Percentiles rank a stretch among this genome's conserved stretches.
These are phyloP conservation scores for Solioccasus polychromus DNA, from an alignment of 768 basidiomycete genomes.

Conservation along the genomic window DNA sequence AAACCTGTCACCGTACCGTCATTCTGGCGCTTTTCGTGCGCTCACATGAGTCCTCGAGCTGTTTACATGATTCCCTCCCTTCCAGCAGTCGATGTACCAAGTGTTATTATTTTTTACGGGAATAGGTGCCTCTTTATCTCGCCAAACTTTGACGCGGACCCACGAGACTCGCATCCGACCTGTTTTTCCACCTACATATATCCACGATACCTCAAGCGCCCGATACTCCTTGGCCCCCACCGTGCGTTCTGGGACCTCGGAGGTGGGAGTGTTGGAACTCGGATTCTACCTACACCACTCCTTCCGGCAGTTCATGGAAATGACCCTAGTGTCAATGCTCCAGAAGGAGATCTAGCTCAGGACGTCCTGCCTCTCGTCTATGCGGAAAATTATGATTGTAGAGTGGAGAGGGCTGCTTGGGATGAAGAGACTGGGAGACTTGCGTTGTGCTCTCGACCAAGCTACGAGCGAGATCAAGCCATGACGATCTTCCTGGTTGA, in stretches of 20 bases:
- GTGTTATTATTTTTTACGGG: slow-evolving; percentile 7
- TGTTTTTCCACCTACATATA: slow-evolving; percentile 10
- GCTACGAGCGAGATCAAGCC: not conserved
- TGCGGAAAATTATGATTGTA: not conserved
- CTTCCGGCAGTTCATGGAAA: slow-evolving; percentile 2
- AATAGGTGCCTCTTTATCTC: slow-evolving; percentile 8
- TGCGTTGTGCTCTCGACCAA: slow-evolving; percentile 1
- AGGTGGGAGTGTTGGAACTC: slow-evolving; percentile 2
- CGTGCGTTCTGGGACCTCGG: slow-evolving; percentile 16
- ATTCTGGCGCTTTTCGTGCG: slow-evolving; percentile 11
- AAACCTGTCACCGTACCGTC: not conserved
- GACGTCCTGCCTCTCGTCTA: not conserved
- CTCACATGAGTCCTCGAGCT: slow-evolving; percentile 5
- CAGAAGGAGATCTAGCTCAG: slow-evolving; percentile 2
- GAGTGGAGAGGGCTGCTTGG: slow-evolving; percentile 9
- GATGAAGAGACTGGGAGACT: slow-evolving; percentile 14
- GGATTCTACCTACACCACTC: slow-evolving; percentile 2
- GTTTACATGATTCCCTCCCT: slow-evolving; percentile 11
- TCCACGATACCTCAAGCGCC: slow-evolving; percentile 3
- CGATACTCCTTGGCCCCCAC: slow-evolving; percentile 7
- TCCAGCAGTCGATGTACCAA: slow-evolving; percentile 10
- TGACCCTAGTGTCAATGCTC: not conserved
- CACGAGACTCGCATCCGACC: slow-evolving; percentile 12
- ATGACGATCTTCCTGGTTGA: not conserved
- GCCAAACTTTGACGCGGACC: slow-evolving; percentile 9